Evolutionary conservation across 257 asterid species (phyloP).

Genomic region (Solanum ahanhuiri): DNA sequence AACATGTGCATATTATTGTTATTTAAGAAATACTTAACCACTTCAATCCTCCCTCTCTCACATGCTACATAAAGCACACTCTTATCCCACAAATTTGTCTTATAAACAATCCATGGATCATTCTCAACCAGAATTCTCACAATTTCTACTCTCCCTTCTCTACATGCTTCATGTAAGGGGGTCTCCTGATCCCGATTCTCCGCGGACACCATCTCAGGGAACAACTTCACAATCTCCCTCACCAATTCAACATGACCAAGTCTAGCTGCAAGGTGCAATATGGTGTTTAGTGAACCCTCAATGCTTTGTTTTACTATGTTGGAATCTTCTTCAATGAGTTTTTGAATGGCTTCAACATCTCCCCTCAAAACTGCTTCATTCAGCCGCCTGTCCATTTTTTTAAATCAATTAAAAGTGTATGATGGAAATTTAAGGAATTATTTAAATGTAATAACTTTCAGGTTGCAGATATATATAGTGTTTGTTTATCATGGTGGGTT

Average conservation of each 20-base stretch:
- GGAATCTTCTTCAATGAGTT: constrained; percentile 6
- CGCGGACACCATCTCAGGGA: constrained; percentile 22
- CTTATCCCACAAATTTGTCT: constrained; percentile 15
- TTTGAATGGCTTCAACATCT: constrained; percentile 3
- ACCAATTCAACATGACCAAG: constrained; percentile 24
- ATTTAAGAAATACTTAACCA: constrained; percentile 13
- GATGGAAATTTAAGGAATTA: not conserved
- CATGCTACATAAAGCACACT: constrained; percentile 29
- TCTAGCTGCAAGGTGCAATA: constrained; percentile 30
- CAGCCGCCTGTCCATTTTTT: constrained; percentile 32
- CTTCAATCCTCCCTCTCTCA: constrained; percentile 16
- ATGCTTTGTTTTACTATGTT: not conserved
- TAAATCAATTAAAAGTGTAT: not conserved
- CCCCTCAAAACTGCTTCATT: constrained; percentile 19
- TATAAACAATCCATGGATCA: constrained; percentile 14
- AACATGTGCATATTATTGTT: not conserved
- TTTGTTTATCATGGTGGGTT: not conserved
- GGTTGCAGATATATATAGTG: no score
- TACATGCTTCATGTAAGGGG: constrained; percentile 34
- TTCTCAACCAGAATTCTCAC: constrained; percentile 14
- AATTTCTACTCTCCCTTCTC: constrained; percentile 34
- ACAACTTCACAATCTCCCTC: constrained; percentile 4
- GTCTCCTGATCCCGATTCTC: constrained; percentile 11
- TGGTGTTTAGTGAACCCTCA: constrained; percentile 8
- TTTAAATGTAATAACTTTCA: not conserved